Evolutionary conservation across 768 basidiomycete genomes (phyloP).

Genomic region (Naganishia antarctica): DNA sequence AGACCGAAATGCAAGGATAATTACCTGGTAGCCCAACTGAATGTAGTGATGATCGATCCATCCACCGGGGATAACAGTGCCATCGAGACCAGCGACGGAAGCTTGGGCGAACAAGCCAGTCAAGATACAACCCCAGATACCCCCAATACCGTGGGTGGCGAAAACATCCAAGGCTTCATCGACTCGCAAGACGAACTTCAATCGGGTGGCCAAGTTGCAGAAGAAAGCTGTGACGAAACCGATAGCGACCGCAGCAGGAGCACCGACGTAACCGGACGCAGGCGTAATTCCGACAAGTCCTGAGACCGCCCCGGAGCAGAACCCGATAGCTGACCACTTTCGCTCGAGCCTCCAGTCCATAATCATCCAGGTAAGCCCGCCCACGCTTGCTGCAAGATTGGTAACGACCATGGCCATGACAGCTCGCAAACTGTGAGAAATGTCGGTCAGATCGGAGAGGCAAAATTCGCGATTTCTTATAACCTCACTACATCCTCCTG

Average conservation of each 20-base stretch:
- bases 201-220: conserved; percentile 79
- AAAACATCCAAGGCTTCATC: conserved; percentile 91
- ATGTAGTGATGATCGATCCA: conserved; percentile 57
- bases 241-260: conserved; percentile 59
- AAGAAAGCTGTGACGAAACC: conserved; percentile 67
- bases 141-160: conserved; percentile 83
- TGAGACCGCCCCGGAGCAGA: conserved; percentile 85
- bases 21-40: conserved; percentile 72
- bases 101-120: conserved; percentile 72
- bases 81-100: conserved; percentile 51
- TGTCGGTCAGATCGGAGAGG: too few relatives aligned
- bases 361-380: conserved; percentile 70
- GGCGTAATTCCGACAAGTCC: conserved; percentile 76
- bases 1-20: conserved; percentile 59
- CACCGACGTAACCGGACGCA: conserved; percentile 71
- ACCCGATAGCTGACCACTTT: conserved; percentile 83
- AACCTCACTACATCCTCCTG: too few relatives aligned
- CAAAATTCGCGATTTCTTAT: too few relatives aligned
- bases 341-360: conserved; percentile 73
- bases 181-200: conserved; percentile 61
- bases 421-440: conserved; percentile 66
- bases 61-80: conserved; percentile 39
- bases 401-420: conserved; percentile 82
- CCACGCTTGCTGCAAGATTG: conserved; percentile 73
- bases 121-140: conserved; percentile 56